These are phyloP conservation scores for Phytophthora rubi DNA, from an alignment of 352 stramenopile species.

Conservation along the genomic window DNA sequence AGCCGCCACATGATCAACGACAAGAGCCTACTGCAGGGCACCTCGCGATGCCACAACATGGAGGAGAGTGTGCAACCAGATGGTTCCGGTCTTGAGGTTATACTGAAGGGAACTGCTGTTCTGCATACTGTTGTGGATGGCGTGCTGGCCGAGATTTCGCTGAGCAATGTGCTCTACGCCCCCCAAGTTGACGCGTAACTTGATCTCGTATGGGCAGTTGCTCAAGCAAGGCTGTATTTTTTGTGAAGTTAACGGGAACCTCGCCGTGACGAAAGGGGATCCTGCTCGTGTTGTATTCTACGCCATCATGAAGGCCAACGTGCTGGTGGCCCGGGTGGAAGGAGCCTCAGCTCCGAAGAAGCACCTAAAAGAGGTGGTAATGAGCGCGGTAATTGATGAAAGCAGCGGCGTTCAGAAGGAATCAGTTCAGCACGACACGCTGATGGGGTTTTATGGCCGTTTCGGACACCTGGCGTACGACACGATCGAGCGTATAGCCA, in stretches of 20 bases:
- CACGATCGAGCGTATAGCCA: constrained; percentile 1
- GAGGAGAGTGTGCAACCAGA: constrained; percentile 4
- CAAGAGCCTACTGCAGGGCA: not conserved
- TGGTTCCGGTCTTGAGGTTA: not conserved
- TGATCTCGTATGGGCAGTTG: constrained; percentile 3
- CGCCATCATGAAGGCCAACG: not conserved
- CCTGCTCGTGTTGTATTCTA: constrained; percentile 5
- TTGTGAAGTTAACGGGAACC: not conserved
- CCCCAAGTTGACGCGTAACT: constrained; percentile 13
- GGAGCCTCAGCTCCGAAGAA: not conserved
- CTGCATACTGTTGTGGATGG: not conserved
- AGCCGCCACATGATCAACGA: constrained; percentile 14
- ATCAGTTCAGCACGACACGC: not conserved
- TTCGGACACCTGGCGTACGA: constrained; percentile 10
- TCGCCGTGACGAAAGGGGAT: not conserved
- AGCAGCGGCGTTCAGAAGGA: not conserved
- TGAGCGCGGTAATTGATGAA: not conserved
- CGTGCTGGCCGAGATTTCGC: not conserved
- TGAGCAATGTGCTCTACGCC: constrained; percentile 16
- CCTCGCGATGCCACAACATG: too few relatives aligned
- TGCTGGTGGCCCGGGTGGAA: constrained; percentile 1
- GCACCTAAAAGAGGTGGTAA: not conserved
- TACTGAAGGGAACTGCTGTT: constrained; percentile 1
- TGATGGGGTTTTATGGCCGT: not conserved
- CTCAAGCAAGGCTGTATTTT: not conserved